phyloP scores from a whole-genome alignment of 192 early-diverging fungal genomes.

The Backusella tuberculispora region DNA sequence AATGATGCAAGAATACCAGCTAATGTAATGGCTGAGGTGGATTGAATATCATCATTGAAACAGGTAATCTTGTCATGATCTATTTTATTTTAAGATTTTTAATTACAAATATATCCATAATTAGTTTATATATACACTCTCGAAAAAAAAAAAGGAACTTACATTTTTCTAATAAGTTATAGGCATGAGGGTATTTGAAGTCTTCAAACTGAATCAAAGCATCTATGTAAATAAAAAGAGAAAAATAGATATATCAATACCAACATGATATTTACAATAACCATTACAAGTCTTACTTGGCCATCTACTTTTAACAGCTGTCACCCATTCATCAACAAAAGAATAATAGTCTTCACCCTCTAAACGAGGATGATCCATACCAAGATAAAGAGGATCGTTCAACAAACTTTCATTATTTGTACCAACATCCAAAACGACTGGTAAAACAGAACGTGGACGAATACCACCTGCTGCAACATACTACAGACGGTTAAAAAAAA shows the following conservation, averaged over 20 bases:
- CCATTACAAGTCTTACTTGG: constrained; percentile 46
- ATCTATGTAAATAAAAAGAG: constrained; percentile 27
- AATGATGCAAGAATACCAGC: constrained; percentile 43
- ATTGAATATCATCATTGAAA: constrained; percentile 48
- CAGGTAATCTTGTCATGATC: constrained; percentile 41
- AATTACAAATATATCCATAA: background rate
- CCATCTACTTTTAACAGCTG: constrained; percentile 55
- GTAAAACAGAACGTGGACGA: constrained; percentile 42
- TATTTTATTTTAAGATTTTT: constrained; percentile 10
- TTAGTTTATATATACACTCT: background rate
- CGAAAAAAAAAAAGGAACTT: background rate
- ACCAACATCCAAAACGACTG: constrained; percentile 42
- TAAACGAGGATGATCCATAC: constrained; percentile 42
- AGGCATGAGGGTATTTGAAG: constrained; percentile 46
- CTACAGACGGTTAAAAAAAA: constrained; percentile 14
- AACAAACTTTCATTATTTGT: constrained; percentile 40
- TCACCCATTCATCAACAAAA: constrained; percentile 59
- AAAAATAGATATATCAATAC: background rate
- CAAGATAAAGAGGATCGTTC: constrained; percentile 44
- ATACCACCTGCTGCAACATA: constrained; percentile 46
- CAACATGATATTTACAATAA: background rate
- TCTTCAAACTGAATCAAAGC: constrained; percentile 47
- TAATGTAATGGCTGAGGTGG: constrained; percentile 42
- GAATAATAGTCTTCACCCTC: constrained; percentile 51
- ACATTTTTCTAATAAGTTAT: constrained; percentile 46